Evolutionary conservation across 352 stramenopile genomes (phyloP).

Genomic region (Pythium guiyangense): DNA sequence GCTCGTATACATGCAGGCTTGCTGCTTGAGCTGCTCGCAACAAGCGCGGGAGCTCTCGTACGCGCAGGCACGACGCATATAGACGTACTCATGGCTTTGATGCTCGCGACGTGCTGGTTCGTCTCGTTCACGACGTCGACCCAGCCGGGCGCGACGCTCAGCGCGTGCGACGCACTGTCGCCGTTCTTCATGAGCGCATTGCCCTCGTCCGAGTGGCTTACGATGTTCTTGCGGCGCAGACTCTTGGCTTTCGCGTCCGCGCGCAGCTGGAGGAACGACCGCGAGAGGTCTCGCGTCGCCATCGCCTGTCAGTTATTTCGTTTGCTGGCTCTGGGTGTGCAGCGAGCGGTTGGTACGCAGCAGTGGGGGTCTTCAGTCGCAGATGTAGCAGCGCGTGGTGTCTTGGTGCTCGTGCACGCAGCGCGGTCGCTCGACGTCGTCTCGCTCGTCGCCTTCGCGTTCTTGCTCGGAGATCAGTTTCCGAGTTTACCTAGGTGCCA

Average conservation of each 20-base stretch:
- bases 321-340: not conserved
- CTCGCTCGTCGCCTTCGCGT: no score
- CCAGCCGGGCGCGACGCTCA: conserved; percentile 53
- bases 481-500: no score
- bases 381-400: not conserved
- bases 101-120: conserved; percentile 76
- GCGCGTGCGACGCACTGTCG: conserved; percentile 26
- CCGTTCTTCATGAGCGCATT: conserved; percentile 61
- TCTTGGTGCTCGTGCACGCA: not conserved
- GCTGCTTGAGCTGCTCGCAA: not conserved
- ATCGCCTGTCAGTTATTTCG: conserved; percentile 20
- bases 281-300: conserved; percentile 78
- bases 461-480: no score
- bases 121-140: conserved; percentile 76
- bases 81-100: conserved; percentile 78
- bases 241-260: conserved; percentile 80
- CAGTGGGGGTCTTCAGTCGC: not conserved
- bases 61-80: not conserved
- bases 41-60: not conserved
- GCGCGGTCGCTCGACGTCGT: no score
- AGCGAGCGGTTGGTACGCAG: not conserved
- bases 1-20: not conserved
- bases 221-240: conserved; percentile 82
- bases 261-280: conserved; percentile 64
- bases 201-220: conserved; percentile 57